Conservation (phyloP, 2,329 filamentous ascomycete species). For the Xylaria arbuscula region DNA sequence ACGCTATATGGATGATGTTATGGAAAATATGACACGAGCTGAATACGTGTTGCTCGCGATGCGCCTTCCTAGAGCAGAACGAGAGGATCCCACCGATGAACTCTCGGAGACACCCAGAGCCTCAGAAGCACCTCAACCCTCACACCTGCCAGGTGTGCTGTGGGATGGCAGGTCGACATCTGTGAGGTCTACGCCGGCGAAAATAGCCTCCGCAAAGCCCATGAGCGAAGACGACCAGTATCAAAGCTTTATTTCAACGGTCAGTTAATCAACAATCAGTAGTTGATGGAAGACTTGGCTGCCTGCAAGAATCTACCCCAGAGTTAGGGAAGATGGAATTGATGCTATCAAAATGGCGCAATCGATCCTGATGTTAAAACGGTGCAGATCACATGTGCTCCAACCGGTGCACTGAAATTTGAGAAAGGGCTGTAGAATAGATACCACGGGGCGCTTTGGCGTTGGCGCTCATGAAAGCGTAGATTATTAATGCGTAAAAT, state of each 20-base stretch:
- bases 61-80: conserved; percentile 66
- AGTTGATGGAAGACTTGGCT: background rate
- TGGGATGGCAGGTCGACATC: conserved; percentile 50
- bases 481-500: conserved; percentile 1
- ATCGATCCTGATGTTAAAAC: background rate
- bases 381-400: background rate
- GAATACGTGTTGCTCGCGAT: conserved; percentile 76
- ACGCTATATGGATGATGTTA: conserved; percentile 76
- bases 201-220: conserved; percentile 46
- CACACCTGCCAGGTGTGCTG: conserved; percentile 48
- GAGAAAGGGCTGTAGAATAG: conserved; percentile 22
- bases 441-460: conserved; percentile 32
- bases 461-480: conserved; percentile 30
- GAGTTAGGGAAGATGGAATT: background rate
- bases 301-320: background rate
- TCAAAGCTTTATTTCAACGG: conserved; percentile 57
- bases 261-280: conserved; percentile 48
- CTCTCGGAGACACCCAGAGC: conserved; percentile 45
- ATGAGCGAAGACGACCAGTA: conserved; percentile 59
- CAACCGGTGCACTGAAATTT: background rate
- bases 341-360: background rate
- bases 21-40: conserved; percentile 75
- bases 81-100: conserved; percentile 50
- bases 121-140: conserved; percentile 40
- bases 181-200: conserved; percentile 33